Percentiles rank a stretch among this genome's conserved stretches.
These are phyloP conservation scores for Erodium trifolium DNA, from an alignment of 441 rosid species.

Conservation along the genomic window DNA sequence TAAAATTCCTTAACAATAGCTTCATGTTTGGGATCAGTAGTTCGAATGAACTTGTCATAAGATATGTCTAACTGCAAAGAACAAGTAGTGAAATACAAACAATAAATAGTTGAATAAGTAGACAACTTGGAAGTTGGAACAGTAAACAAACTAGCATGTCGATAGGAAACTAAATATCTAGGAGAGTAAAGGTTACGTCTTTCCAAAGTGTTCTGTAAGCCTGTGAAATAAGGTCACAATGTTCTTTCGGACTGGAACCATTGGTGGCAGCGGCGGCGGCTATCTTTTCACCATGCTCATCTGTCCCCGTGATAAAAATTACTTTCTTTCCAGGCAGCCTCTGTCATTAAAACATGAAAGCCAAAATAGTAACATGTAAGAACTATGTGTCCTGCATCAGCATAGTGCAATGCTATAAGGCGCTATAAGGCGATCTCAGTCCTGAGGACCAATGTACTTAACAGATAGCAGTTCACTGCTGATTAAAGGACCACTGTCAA, in stretches of 20 bases:
- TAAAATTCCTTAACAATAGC: constrained; percentile 87
- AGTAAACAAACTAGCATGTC: neutral
- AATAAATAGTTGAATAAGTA: constrained; percentile 11
- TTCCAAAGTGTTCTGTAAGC: constrained; percentile 72
- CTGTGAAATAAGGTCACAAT: constrained; percentile 74
- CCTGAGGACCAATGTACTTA: no score
- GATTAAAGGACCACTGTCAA: no score
- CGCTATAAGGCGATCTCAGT: no score
- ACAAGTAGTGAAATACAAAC: constrained; percentile 2
- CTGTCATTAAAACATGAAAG: constrained; percentile 29
- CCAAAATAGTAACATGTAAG: no score
- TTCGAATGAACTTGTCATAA: constrained; percentile 76
- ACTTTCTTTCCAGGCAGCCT: constrained; percentile 80
- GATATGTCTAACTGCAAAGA: constrained; percentile 58
- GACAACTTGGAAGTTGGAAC: constrained; percentile 9
- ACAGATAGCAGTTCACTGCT: no score
- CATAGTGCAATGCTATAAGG: no score
- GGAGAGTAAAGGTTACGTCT: constrained; percentile 35
- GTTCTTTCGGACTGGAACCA: constrained; percentile 67
- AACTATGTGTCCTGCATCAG: no score
- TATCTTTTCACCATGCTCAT: constrained; percentile 95
- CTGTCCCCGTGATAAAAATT: constrained; percentile 79
- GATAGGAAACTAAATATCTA: neutral
- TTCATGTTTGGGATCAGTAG: constrained; percentile 87
- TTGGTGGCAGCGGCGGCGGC: constrained; percentile 62